A percentile compares a stretch with the other conserved stretches of the same genome.
Conservation (phyloP, 1,139 yeast genomes). For the Suhomyces guaymorum region DNA sequence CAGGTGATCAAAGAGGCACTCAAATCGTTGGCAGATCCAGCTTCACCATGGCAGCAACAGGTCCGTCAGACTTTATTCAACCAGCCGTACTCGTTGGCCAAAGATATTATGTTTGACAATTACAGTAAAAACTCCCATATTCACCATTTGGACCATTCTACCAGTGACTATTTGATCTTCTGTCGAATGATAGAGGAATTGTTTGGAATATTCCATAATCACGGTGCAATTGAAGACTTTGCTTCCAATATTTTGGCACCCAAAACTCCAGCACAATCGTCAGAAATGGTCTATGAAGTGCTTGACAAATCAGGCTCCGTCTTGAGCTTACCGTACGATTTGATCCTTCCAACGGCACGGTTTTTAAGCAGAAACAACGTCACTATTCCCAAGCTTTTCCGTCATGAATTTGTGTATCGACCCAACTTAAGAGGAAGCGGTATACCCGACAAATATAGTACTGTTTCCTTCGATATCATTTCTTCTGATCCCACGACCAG, state of each 20-base stretch:
- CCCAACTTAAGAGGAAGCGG: conserved; percentile 55
- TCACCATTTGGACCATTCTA: conserved; percentile 23
- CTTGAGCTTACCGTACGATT: conserved; percentile 82
- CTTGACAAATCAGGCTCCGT: conserved; percentile 86
- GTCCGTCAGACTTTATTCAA: conserved; percentile 83
- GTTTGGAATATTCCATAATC: conserved; percentile 61
- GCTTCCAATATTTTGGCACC: conserved; percentile 65
- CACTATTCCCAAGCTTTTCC: conserved; percentile 60
- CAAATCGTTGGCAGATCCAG: conserved; percentile 80
- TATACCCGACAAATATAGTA: conserved; percentile 77
- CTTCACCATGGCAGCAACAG: conserved; percentile 93
- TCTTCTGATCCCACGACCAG: conserved; percentile 48
- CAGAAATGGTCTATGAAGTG: conserved; percentile 70
- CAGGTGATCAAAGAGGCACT: conserved; percentile 86
- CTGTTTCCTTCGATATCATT: conserved; percentile 83
- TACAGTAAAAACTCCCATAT: conserved; percentile 24
- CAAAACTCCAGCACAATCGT: conserved; percentile 68
- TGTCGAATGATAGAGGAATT: conserved; percentile 58
- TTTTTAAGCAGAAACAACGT: conserved; percentile 64
- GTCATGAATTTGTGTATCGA: conserved; percentile 82
- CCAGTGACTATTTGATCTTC: conserved; percentile 45
- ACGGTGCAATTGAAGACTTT: conserved; percentile 83
- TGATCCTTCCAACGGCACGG: conserved; percentile 87
- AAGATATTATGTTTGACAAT: conserved; percentile 77
- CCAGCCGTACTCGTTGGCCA: conserved; percentile 80